Evolutionary conservation across 1,139 yeast species (phyloP), one percentile per base, ranked within the genome.

Genomic region (Kodamaea fungicola): DNA sequence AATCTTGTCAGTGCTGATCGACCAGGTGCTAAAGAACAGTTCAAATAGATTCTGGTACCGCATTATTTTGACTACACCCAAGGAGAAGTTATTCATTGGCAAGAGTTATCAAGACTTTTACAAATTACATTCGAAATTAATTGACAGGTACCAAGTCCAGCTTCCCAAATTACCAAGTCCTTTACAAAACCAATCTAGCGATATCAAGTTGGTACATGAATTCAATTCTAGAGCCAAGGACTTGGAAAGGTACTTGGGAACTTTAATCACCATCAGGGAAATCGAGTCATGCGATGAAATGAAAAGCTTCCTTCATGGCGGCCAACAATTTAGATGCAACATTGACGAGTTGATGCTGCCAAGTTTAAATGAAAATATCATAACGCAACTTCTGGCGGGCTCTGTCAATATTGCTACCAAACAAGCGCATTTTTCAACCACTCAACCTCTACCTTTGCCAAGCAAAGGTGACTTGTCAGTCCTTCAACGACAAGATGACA

Each of bases 391-490:
- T 28, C 43, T 42, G 31, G 53, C 60, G 2, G 50, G 52, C 7
- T 59, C 67, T 1, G 44, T 55, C 8, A 55, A 57, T 42, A 49
- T 63, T 29, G 32, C 40, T 6, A 44, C 48, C 28, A 37, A 41
- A 30, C 37, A 46, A 30, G 37, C 46, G 32, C 47, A 49, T 25
- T 57, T 48, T 35, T 56, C 61, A 0, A 53, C 65, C 2, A 60
- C 66, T 0, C 59, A 59, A 6, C 65, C 66, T 12, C 49, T 62
- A 37, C 66, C 65, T 12, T 37, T 19, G 27, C 35, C 33, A 32
- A 33, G 23, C 16, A 39, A 5, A 19, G 28, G 21, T 31, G 38
- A 8, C 21, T 30, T 5, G 24, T 23, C 30, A 12, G 21, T 35
- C 8, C n/a, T 38, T 12, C 25, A 21, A 8, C 33, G 45, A 12